Base-by-base conservation (phyloP, 768 basidiomycete genomes). In the Ramaria rubella region DNA sequence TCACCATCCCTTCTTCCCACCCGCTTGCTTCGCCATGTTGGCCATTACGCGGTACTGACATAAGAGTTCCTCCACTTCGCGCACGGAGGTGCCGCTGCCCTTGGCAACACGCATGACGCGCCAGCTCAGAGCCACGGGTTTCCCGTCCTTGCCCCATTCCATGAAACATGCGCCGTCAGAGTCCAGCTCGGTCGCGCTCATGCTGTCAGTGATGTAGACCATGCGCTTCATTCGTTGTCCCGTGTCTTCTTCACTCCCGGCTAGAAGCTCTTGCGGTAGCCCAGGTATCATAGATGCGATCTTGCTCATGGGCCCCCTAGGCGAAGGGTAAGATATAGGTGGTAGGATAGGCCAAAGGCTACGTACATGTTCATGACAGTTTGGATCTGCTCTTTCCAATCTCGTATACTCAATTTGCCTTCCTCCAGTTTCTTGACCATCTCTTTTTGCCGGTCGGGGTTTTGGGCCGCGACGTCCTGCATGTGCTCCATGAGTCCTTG, bases 261-360 rank as follows among this genome's bases (percentile, higher is more conserved):
- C 86, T 56, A 97, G 78, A 62, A 98, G 73, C 42, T 91, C 92
- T 63, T 93, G 89, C 12, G 92, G 89, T 60, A 99, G 81, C 26
- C 96, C 96, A 3, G 96, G 96, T 59, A 99, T 99, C 93, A 98
- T 97, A 15, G 90, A 92, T 27, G 96, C 94, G 65, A 99, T 94
- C 72, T 99, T 99, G 66, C 89, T 92, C 54, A 99, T 83, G 7
- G 96, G 94, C n/a, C 96, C 96, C 91, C 94, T 96, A 65, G 8
- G 29, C 51, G 15, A 48, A 29, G 54, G 49, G 49, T 55, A 63
- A 46, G 33, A 59, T 48, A 49, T 36, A 49, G 49, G 52, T 34
- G 42, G 33, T 36, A 53, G n/a, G 49, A 42, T 43, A 61, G 21
- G 45, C n/a, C n/a, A n/a, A n/a, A n/a, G 31, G 40, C 49, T n/a